Conservation (phyloP, 371 early-diverging fungal species). For the Mortierella sp. region DNA sequence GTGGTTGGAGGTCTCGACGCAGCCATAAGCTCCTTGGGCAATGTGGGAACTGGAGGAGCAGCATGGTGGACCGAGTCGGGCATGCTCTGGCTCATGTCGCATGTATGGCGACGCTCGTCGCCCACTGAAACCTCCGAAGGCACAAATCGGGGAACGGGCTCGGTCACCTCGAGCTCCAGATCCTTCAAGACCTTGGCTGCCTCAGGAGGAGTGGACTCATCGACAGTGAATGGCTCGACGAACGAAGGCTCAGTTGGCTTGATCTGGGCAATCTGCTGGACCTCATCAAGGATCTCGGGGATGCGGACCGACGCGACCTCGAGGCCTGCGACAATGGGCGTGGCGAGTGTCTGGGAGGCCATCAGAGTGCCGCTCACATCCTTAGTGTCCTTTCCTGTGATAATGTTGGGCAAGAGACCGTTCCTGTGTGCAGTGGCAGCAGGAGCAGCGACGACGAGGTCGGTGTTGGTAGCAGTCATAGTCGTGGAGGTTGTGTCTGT, state of each 20-base stretch:
- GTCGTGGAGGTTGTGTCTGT: neutral
- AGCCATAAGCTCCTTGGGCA: conserved; percentile 27
- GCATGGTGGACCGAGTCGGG: conserved; percentile 13
- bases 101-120: conserved; percentile 54
- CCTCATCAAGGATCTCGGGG: conserved; percentile 16
- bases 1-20: conserved; percentile 17
- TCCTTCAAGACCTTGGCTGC: conserved; percentile 4
- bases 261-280: conserved; percentile 1
- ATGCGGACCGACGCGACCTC: conserved; percentile 32
- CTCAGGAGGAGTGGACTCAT: neutral
- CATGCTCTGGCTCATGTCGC: conserved; percentile 54
- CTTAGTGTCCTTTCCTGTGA: conserved; percentile 22
- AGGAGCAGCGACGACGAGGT: neutral
- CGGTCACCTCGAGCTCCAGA: conserved; percentile 5
- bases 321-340: conserved; percentile 35
- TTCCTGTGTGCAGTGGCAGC: neutral
- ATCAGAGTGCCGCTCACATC: neutral
- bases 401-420: conserved; percentile 18
- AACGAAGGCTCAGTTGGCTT: conserved; percentile 8
- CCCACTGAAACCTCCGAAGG: conserved; percentile 35
- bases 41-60: conserved; percentile 41
- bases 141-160: conserved; percentile 32
- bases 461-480: conserved; percentile 7
- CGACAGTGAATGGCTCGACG: neutral
- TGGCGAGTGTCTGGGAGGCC: conserved; percentile 21